phyloP scores from a whole-genome alignment of 371 early-diverging fungal genomes.

The Mortierella sp. region DNA sequence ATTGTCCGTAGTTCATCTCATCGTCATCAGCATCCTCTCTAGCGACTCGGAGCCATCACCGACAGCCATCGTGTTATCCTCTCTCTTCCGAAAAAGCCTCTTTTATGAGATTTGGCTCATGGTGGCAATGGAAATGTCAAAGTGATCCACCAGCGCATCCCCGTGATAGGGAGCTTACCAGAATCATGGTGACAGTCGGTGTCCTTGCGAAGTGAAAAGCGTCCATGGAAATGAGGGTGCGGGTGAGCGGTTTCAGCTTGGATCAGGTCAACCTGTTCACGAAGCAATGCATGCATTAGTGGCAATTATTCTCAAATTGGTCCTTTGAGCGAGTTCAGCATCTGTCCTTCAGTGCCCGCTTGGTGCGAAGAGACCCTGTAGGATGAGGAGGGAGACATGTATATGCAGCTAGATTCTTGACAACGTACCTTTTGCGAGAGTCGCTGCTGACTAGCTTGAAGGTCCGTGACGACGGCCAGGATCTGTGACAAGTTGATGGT shows the following conservation, averaged over 20 bases:
- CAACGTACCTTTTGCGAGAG: constrained; percentile 28
- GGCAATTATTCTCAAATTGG: not conserved
- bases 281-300: too few species aligned
- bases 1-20: too few species aligned
- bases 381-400: not conserved
- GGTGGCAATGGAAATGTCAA: too few species aligned
- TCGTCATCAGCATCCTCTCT: too few species aligned
- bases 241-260: constrained; percentile 8
- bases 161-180: constrained; percentile 2
- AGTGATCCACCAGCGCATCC: too few species aligned
- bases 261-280: constrained; percentile 27
- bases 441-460: constrained; percentile 21
- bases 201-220: not conserved
- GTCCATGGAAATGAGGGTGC: not conserved
- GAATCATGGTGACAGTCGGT: not conserved
- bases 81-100: too few species aligned
- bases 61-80: too few species aligned
- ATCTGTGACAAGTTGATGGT: constrained; percentile 22
- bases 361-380: too few species aligned
- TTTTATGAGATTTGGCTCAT: too few species aligned
- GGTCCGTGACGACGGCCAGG: constrained; percentile 14
- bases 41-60: too few species aligned
- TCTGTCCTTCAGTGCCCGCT: too few species aligned
- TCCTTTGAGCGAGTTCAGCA: not conserved
- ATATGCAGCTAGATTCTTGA: not conserved